phyloP scores from a whole-genome alignment of 2,329 filamentous ascomycete genomes.

The Botryotinia calthae region DNA sequence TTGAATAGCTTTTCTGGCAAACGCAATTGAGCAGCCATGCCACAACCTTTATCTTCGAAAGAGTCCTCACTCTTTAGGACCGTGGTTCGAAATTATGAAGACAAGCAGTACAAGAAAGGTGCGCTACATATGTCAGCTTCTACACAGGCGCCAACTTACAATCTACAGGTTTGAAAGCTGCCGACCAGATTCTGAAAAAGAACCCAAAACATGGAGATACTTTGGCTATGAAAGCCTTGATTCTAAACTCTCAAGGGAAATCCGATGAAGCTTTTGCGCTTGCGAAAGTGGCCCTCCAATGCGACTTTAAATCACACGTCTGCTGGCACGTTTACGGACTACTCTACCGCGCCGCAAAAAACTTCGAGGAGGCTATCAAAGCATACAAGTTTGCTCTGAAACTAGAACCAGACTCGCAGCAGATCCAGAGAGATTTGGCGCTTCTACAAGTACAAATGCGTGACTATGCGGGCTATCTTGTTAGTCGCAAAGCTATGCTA shows the following conservation, averaged over 20 bases:
- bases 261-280: constrained; percentile 91
- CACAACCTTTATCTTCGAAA: constrained; percentile 75
- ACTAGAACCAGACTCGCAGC: constrained; percentile 88
- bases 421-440: constrained; percentile 92
- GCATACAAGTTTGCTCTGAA: constrained; percentile 95
- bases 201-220: constrained; percentile 96
- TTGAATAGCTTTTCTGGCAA: constrained; percentile 7
- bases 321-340: constrained; percentile 99
- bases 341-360: constrained; percentile 89
- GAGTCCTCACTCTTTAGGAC: constrained; percentile 92
- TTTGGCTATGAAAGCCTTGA: constrained; percentile 97
- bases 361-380: constrained; percentile 98
- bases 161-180: constrained; percentile 74
- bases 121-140: constrained; percentile 24
- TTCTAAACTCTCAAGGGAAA: constrained; percentile 89
- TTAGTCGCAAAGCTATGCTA: constrained; percentile 85
- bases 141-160: constrained; percentile 27
- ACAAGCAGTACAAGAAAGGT: constrained; percentile 96
- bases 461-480: constrained; percentile 89
- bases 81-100: constrained; percentile 93
- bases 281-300: constrained; percentile 86
- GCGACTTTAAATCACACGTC: constrained; percentile 98
- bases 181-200: constrained; percentile 95
- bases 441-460: constrained; percentile 94
- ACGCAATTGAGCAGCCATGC: constrained; percentile 49